These are phyloP conservation scores for Debaryomyces sp. DNA, from an alignment of 1,139 yeast genomes.

Conservation along the genomic window DNA sequence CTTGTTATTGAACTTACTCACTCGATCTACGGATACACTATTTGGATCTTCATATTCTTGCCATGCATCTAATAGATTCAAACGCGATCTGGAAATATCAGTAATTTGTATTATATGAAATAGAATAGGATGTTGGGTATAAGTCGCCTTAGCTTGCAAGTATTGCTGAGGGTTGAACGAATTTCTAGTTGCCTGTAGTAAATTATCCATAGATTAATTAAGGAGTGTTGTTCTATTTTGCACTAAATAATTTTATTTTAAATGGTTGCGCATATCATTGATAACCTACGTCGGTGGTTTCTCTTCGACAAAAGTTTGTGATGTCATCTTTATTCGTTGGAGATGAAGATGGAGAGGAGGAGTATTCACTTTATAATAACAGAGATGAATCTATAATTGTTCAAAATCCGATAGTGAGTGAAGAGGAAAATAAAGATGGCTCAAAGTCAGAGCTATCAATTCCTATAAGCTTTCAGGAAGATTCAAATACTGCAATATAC, in stretches of 20 bases:
- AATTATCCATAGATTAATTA: constrained; percentile 8
- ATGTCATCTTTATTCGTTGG: constrained; percentile 16
- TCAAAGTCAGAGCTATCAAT: constrained; percentile 9
- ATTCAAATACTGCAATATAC: constrained; percentile 24
- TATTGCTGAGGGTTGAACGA: constrained; percentile 21
- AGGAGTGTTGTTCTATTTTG: background rate
- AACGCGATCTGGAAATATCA: constrained; percentile 38
- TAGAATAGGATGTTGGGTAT: constrained; percentile 20
- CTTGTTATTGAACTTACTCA: constrained; percentile 20
- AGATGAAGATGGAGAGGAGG: constrained; percentile 14
- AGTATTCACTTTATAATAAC: background rate
- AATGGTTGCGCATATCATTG: background rate
- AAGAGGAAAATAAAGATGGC: background rate
- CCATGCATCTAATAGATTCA: constrained; percentile 45
- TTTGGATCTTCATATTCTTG: constrained; percentile 41
- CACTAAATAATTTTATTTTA: background rate
- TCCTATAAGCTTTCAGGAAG: constrained; percentile 24
- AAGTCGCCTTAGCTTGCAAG: constrained; percentile 12
- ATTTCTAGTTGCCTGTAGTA: constrained; percentile 2
- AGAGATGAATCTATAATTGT: background rate
- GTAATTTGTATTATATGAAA: constrained; percentile 37
- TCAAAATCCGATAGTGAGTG: background rate
- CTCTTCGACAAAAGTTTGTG: background rate
- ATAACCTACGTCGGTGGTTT: background rate
- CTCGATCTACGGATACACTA: constrained; percentile 41